Conservation (phyloP, 225 moss, liverwort and hornwort species). For the Physcomitrium patens region DNA sequence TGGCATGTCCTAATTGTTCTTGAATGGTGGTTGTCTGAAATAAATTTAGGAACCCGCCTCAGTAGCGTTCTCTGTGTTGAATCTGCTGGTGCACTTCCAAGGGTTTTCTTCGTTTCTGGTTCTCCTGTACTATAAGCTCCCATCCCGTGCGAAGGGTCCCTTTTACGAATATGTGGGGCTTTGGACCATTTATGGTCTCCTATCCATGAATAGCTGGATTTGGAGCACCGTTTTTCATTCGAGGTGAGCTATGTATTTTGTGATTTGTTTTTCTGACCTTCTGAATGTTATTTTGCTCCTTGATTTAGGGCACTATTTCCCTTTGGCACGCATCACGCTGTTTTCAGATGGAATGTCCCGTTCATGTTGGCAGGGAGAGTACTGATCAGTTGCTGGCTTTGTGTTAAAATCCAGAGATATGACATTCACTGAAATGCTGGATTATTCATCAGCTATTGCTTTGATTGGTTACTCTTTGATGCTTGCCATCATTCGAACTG, state of each 20-base stretch:
- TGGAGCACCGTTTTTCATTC: conserved; percentile 94
- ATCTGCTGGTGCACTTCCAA: conserved; percentile 83
- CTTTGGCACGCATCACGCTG: no score
- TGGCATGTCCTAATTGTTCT: neutral
- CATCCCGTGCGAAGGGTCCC: conserved; percentile 58
- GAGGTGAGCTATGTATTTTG: conserved; percentile 51
- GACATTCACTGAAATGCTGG: conserved; percentile 86
- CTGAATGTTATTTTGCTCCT: neutral
- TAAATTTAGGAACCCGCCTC: conserved; percentile 88
- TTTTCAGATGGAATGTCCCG: no score
- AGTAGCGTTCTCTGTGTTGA: conserved; percentile 87
- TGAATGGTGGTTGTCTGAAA: conserved; percentile 21
- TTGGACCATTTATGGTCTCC: conserved; percentile 59
- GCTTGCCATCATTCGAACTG: conserved; percentile 81
- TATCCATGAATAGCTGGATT: conserved; percentile 71
- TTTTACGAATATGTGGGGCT: conserved; percentile 63
- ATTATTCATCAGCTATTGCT: conserved; percentile 93
- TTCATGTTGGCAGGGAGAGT: no score
- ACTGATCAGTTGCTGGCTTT: conserved; percentile 12
- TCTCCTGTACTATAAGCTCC: conserved; percentile 80
- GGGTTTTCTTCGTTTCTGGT: conserved; percentile 81
- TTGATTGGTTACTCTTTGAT: conserved; percentile 87
- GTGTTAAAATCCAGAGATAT: conserved; percentile 69
- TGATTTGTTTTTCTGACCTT: neutral
- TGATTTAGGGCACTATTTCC: no score